phyloP scores from a whole-genome alignment of 106 monocot genomes.

The Allium cepa region DNA sequence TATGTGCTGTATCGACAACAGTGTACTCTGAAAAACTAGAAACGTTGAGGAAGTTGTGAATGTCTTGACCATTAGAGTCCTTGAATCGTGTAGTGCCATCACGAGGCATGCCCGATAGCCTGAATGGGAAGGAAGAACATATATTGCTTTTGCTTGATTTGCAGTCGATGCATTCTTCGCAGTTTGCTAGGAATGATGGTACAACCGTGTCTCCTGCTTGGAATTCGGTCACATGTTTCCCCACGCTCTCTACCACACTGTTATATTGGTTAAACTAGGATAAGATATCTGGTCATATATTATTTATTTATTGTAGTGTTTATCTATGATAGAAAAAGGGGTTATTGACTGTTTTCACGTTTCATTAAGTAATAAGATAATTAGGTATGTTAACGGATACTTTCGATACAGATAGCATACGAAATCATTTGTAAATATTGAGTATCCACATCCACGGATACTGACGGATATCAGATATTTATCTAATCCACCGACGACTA shows the following conservation, averaged over 20 bases:
- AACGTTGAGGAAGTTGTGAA: slow-evolving; percentile 51
- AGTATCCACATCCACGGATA: too few species aligned
- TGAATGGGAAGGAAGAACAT: slow-evolving; percentile 40
- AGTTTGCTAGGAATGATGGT: slow-evolving; percentile 58
- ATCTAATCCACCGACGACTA: too few species aligned
- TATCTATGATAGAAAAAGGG: too few species aligned
- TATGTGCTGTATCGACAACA: slow-evolving; percentile 61
- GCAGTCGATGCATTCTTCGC: slow-evolving; percentile 60
- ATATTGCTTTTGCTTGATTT: slow-evolving; percentile 59
- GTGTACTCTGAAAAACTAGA: slow-evolving; percentile 95
- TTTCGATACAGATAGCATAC: too few species aligned
- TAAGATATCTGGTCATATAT: too few species aligned
- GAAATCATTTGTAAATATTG: too few species aligned
- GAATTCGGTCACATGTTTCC: slow-evolving; percentile 57
- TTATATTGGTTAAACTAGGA: background rate
- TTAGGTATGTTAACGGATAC: too few species aligned
- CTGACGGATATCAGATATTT: too few species aligned
- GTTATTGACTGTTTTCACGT: too few species aligned
- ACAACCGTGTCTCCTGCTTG: slow-evolving; percentile 65
- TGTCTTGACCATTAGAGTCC: slow-evolving; percentile 19
- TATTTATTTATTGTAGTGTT: too few species aligned
- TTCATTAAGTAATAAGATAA: too few species aligned
- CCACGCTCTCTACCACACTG: slow-evolving; percentile 91
- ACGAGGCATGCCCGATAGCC: slow-evolving; percentile 37
- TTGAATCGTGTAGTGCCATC: slow-evolving; percentile 33